A percentile compares a stretch with the other conserved stretches of the same genome.
Evolutionary conservation across 805 yeast species (phyloP).

Genomic region (Kodamaea jinghongensis): DNA sequence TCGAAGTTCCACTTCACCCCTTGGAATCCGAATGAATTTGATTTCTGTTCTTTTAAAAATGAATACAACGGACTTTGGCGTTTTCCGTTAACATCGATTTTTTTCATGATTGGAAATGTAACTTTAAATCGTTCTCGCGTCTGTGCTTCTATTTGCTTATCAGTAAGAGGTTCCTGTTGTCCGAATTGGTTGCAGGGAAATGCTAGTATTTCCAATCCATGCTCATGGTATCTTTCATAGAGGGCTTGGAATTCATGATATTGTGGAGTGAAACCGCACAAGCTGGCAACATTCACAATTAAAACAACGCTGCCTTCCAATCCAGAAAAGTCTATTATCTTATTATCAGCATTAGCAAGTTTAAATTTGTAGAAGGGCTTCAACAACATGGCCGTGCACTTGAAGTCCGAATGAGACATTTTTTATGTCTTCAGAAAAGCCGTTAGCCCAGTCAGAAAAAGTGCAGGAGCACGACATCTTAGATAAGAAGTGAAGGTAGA

Average conservation of each 20-base stretch:
- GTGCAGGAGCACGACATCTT: too few species aligned
- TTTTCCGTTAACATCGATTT: constrained; percentile 37
- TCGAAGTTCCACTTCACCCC: constrained; percentile 78
- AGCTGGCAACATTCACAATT: constrained; percentile 29
- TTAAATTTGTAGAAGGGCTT: constrained; percentile 9
- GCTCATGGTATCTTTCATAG: constrained; percentile 59
- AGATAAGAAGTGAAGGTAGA: too few species aligned
- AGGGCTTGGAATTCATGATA: constrained; percentile 67
- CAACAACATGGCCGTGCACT: background rate
- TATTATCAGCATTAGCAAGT: constrained; percentile 9
- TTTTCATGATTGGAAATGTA: constrained; percentile 37
- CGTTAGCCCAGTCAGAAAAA: too few species aligned
- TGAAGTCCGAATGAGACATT: background rate
- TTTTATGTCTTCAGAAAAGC: too few species aligned
- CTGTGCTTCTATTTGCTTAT: constrained; percentile 27
- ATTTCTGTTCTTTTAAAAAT: constrained; percentile 25
- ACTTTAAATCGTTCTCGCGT: constrained; percentile 27
- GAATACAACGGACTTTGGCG: constrained; percentile 27
- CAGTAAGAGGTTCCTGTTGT: constrained; percentile 69
- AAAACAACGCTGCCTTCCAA: constrained; percentile 21
- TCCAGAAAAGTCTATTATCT: constrained; percentile 10
- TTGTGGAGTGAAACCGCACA: constrained; percentile 45
- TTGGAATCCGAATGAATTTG: constrained; percentile 34
- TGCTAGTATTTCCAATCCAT: constrained; percentile 69
- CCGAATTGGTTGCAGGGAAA: constrained; percentile 94